phyloP scores from a whole-genome alignment of 805 yeast genomes.

The Myxozyma kluyveri region DNA sequence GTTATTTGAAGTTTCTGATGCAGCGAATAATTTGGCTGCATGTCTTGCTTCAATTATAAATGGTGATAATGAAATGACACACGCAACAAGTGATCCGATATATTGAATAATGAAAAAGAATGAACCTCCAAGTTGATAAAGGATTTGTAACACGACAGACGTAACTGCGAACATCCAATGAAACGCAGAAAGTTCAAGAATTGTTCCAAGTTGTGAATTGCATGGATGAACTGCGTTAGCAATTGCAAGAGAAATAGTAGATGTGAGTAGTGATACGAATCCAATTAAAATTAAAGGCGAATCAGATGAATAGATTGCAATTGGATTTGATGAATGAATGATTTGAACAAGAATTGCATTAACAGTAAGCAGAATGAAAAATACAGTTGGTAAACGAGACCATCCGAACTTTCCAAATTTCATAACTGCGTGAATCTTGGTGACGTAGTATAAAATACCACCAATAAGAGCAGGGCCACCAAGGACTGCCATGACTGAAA shows the following conservation, averaged over 20 bases:
- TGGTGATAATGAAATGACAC: conserved; percentile 2
- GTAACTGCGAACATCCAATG: conserved; percentile 17
- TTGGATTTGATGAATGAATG: conserved; percentile 9
- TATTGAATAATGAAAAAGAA: conserved; percentile 14
- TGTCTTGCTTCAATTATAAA: conserved; percentile 5
- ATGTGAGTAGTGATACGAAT: neutral
- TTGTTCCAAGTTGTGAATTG: neutral
- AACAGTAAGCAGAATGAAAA: conserved; percentile 5
- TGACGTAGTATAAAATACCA: conserved; percentile 4
- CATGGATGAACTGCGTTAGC: conserved; percentile 7
- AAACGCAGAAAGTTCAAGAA: conserved; percentile 9
- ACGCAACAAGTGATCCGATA: conserved; percentile 9
- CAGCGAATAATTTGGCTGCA: neutral
- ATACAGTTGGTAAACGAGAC: conserved; percentile 14
- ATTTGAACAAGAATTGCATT: conserved; percentile 1
- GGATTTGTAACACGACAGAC: conserved; percentile 1
- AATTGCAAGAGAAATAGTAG: conserved; percentile 1
- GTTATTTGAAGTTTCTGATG: neutral
- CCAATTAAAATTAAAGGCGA: conserved; percentile 14
- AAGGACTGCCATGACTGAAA: conserved; percentile 6
- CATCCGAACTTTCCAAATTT: conserved; percentile 8
- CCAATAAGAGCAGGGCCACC: conserved; percentile 13
- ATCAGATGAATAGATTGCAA: conserved; percentile 20
- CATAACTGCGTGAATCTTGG: neutral
- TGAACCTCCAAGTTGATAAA: conserved; percentile 8